Evolutionary conservation across 1,139 yeast species (phyloP).

Genomic region (Sugiyamaella sp.): DNA sequence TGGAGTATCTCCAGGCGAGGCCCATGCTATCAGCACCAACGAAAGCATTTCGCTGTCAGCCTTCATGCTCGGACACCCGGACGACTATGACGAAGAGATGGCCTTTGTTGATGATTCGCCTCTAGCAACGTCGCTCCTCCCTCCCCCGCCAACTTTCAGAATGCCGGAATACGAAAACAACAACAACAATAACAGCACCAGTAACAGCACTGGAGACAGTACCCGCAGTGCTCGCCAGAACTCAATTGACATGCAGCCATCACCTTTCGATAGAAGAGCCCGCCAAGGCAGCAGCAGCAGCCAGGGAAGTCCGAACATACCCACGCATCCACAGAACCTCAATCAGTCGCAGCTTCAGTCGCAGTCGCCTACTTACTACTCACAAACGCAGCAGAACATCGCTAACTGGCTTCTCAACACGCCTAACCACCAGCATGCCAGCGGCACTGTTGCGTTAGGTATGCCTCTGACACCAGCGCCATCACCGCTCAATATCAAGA

Average conservation of each 20-base stretch:
- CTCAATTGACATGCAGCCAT: background rate
- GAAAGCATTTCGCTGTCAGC: background rate
- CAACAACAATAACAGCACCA: background rate
- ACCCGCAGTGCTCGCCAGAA: too few species aligned
- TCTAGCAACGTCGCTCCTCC: conserved; percentile 1
- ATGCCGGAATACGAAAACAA: conserved; percentile 7
- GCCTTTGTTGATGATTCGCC: conserved; percentile 8
- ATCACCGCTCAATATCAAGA: conserved; percentile 15
- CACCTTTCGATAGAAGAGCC: conserved; percentile 6
- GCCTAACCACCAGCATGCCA: background rate
- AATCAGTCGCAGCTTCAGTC: background rate
- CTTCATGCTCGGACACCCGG: conserved; percentile 15
- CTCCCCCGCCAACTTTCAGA: conserved; percentile 14
- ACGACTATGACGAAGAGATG: conserved; percentile 14
- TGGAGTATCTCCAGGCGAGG: conserved; percentile 2
- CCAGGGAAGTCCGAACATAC: conserved; percentile 12
- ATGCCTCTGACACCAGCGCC: conserved; percentile 22
- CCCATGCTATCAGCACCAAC: conserved; percentile 4
- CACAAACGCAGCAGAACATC: conserved; percentile 17
- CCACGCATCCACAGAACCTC: too few species aligned
- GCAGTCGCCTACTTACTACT: background rate
- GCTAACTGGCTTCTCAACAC: conserved; percentile 20
- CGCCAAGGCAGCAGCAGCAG: conserved; percentile 13
- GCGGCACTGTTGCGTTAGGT: background rate
- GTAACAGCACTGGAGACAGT: background rate